Evolutionary conservation across 768 basidiomycete species (phyloP).

Genomic region (Leccinum truebloodii): DNA sequence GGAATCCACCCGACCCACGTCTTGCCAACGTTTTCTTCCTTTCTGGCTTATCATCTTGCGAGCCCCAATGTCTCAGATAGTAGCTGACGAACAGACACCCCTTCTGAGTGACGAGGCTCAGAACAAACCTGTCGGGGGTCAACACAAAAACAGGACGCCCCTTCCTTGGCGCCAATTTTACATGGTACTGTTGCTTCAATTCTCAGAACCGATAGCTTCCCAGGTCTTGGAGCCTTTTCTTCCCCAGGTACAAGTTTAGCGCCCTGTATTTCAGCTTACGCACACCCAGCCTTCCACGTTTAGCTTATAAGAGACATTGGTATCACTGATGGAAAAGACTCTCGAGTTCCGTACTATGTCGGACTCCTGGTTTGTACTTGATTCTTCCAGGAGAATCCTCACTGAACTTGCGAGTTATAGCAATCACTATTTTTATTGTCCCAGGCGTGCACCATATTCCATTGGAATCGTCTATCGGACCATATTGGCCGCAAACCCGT

Average conservation of each 20-base stretch:
- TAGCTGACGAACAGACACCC: too few species aligned
- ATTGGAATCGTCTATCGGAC: constrained; percentile 55
- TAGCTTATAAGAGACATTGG: constrained; percentile 33
- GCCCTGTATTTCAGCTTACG: not conserved
- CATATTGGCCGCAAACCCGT: constrained; percentile 50
- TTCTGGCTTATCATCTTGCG: too few species aligned
- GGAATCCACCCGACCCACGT: too few species aligned
- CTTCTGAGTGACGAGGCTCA: too few species aligned
- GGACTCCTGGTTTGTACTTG: constrained; percentile 43
- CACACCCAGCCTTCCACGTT: not conserved
- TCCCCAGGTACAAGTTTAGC: constrained; percentile 46
- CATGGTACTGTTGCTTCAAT: constrained; percentile 66
- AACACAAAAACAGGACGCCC: constrained; percentile 42
- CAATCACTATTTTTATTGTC: constrained; percentile 51
- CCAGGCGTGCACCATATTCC: constrained; percentile 46
- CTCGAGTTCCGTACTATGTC: constrained; percentile 48
- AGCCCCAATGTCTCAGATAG: too few species aligned
- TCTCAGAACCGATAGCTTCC: constrained; percentile 73
- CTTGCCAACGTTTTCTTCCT: too few species aligned
- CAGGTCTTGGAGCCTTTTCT: constrained; percentile 76
- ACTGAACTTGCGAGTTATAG: constrained; percentile 21
- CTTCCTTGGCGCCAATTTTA: constrained; percentile 70
- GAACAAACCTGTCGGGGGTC: too few species aligned
- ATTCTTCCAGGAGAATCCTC: not conserved
- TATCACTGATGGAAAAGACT: constrained; percentile 46